A percentile compares a stretch with the other conserved stretches of the same genome.
These are phyloP conservation scores for Pseudogymnoascus sp. DNA, from an alignment of 2,329 filamentous ascomycete genomes.

Conservation along the genomic window DNA sequence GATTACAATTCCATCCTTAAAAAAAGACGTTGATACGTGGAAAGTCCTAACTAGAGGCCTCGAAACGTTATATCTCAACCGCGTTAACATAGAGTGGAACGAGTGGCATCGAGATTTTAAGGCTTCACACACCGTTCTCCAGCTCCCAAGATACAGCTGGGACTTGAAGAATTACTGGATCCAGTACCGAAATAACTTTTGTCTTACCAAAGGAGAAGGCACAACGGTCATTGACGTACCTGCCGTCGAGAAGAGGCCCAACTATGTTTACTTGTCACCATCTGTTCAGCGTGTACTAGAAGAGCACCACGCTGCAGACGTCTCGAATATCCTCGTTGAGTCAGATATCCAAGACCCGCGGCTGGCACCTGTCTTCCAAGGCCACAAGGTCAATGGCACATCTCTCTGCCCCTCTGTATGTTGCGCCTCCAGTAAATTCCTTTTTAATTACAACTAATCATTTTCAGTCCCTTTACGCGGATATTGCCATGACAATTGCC, in stretches of 20 bases:
- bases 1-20: conserved; percentile 37
- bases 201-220: conserved; percentile 49
- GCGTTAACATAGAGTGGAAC: conserved; percentile 47
- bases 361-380: conserved; percentile 37
- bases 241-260: conserved; percentile 22
- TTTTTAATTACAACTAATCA: background rate
- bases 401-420: conserved; percentile 36
- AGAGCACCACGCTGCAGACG: conserved; percentile 43
- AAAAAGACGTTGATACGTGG: conserved; percentile 46
- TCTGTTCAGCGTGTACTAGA: conserved; percentile 46
- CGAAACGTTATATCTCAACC: conserved; percentile 39
- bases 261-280: conserved; percentile 35
- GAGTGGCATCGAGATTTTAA: conserved; percentile 50
- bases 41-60: conserved; percentile 43
- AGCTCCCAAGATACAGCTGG: conserved; percentile 52
- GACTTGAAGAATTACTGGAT: conserved; percentile 50
- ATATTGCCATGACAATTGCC: conserved; percentile 50
- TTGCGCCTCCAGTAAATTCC: background rate
- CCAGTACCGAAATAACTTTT: conserved; percentile 46
- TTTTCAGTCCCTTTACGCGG: conserved; percentile 42
- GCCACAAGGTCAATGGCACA: conserved; percentile 50
- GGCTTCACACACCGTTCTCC: conserved; percentile 42
- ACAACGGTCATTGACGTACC: conserved; percentile 35
- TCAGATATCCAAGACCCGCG: conserved; percentile 35
- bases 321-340: conserved; percentile 42